A percentile compares a stretch with the other conserved stretches of the same genome.
Conservation (phyloP, 2,329 filamentous ascomycete species). For the Aspergillus uvarum region DNA sequence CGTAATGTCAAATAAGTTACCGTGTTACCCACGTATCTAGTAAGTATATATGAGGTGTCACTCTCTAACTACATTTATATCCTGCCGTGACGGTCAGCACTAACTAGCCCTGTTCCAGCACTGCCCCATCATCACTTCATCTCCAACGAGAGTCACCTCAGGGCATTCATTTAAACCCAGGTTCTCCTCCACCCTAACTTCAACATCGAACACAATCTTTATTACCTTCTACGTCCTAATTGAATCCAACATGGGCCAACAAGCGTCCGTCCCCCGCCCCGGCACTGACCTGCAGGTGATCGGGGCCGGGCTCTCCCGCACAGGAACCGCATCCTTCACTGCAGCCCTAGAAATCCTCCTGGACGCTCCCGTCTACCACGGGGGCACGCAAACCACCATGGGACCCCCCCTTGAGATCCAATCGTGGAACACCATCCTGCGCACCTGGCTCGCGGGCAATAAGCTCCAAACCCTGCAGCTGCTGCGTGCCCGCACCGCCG, state of each 20-base stretch:
- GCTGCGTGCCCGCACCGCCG: constrained; percentile 26
- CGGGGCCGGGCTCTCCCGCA: constrained; percentile 40
- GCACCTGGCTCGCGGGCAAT: neutral
- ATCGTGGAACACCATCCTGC: constrained; percentile 21
- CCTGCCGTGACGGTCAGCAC: no score
- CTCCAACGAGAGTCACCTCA: no score
- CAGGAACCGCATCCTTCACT: constrained; percentile 54
- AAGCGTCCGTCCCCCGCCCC: constrained; percentile 4
- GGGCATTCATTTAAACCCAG: neutral
- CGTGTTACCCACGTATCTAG: no score
- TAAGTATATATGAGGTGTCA: no score
- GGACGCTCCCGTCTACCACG: constrained; percentile 51
- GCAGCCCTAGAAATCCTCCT: constrained; percentile 50
- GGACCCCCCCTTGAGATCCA: constrained; percentile 24
- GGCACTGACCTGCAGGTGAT: constrained; percentile 24
- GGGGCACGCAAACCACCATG: constrained; percentile 43
- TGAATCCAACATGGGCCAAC: constrained; percentile 2
- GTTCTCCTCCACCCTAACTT: no score
- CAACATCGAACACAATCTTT: no score
- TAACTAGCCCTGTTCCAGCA: no score
- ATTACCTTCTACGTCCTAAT: no score
- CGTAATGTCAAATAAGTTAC: no score
- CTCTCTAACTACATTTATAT: no score
- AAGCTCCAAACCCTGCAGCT: neutral
- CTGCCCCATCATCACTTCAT: no score